Evolutionary conservation across 192 early-diverging fungal genomes (phyloP), one percentile per base, ranked within the genome.

Genomic region (Entrophospora sp.): DNA sequence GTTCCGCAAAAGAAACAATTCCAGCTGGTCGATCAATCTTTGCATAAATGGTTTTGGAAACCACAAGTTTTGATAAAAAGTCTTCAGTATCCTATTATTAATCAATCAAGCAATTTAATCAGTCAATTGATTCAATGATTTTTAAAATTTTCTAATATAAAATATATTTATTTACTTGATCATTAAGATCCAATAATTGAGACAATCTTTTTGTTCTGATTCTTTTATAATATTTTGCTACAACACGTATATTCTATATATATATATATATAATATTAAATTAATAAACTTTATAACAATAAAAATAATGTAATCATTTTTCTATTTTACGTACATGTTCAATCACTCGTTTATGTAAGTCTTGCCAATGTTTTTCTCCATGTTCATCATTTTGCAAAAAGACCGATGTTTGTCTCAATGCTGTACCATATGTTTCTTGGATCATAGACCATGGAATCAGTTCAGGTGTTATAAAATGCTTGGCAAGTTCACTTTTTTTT

Each of bases 371-470:
- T 75, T 87, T 84, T 67, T 84, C 73, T 28, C 92, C 91, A 28
- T 85, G 87, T 53, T 93, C 90, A 6, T 84, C 87, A 46, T 72
- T 73, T 6, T 72, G 68, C 16, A 82, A 77, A 72, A 99, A 93
- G 7, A 90, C 89, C 14, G 75, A 75, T 9, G 93, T 91, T 56
- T 82, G 71, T 51, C 85, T 82, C 64, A 96, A 79, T 40, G 83
- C 77, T 0, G 80, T 66, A 2, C 91, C 93, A 69, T 97, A 99
- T 52, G 91, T 77, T 70, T 92, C 83, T 73, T 94, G 89, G 61
- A 99, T 91, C 57, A 87, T 87, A 8, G 93, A 79, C 97, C 97
- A 99, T 64, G 93, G 87, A 79, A 96, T 88, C 71, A 99, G 76
- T 81, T 99, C 97, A 69, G 77, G 71, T 0, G 92, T 94, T 30